Conservation (phyloP, 495 filamentous ascomycete genomes). For the Cladorrhinum samala region DNA sequence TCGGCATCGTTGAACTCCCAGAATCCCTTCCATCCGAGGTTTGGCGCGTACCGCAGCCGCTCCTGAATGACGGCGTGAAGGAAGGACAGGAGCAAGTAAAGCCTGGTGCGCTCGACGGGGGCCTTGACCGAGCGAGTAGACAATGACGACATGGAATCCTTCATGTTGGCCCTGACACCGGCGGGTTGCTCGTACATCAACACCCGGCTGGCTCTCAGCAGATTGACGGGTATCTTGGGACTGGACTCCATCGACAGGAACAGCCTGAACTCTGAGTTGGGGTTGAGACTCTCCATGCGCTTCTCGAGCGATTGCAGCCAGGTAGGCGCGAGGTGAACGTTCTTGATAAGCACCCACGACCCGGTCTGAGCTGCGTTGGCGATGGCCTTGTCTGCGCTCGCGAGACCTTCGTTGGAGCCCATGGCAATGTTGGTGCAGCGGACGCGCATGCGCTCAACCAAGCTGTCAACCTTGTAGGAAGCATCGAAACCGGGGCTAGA, state of each 20-base stretch:
- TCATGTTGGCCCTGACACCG: constrained; percentile 96
- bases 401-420: constrained; percentile 91
- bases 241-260: constrained; percentile 98
- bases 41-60: constrained; percentile 88
- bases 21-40: constrained; percentile 94
- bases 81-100: constrained; percentile 91
- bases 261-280: constrained; percentile 86
- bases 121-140: constrained; percentile 69
- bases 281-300: constrained; percentile 88
- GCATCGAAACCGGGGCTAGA: constrained; percentile 97
- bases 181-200: constrained; percentile 98
- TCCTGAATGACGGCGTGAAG: constrained; percentile 96
- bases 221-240: constrained; percentile 93
- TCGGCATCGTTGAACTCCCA: constrained; percentile 99
- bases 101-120: constrained; percentile 83
- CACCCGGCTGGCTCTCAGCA: constrained; percentile 86
- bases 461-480: constrained; percentile 94
- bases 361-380: constrained; percentile 86
- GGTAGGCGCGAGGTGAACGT: constrained; percentile 90
- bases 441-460: constrained; percentile 75
- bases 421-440: constrained; percentile 96
- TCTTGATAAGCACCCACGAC: constrained; percentile 97
- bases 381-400: constrained; percentile 92
- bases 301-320: constrained; percentile 98
- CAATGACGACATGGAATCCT: constrained; percentile 84